Evolutionary conservation across 352 stramenopile genomes (phyloP).

Genomic region (Globisporangium iwayamae): DNA sequence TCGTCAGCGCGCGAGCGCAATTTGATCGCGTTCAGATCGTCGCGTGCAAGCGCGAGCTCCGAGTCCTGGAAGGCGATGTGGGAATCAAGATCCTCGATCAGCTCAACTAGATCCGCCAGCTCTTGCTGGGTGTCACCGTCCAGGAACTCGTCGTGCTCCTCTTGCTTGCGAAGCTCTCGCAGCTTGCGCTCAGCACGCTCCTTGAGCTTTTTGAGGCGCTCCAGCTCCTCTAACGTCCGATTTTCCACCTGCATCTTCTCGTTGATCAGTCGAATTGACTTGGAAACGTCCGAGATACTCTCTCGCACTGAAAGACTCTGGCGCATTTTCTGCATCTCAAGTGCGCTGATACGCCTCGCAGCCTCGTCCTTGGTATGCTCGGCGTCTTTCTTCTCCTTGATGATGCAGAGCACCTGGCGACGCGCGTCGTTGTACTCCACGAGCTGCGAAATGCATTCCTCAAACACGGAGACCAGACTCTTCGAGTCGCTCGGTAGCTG

Average conservation of each 20-base stretch:
- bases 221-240: conserved; percentile 59
- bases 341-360: conserved; percentile 44
- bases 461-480: conserved; percentile 28
- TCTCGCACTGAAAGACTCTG: conserved; percentile 67
- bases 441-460: conserved; percentile 47
- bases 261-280: conserved; percentile 54
- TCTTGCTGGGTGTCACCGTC: conserved; percentile 67
- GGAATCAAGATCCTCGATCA: conserved; percentile 76
- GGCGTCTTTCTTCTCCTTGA: conserved; percentile 64
- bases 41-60: conserved; percentile 46
- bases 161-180: conserved; percentile 31
- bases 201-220: conserved; percentile 64
- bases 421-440: conserved; percentile 56
- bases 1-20: conserved; percentile 33
- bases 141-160: conserved; percentile 51
- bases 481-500: neutral
- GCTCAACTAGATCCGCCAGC: conserved; percentile 59
- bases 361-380: conserved; percentile 59
- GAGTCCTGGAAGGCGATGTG: conserved; percentile 83
- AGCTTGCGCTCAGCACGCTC: conserved; percentile 70
- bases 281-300: conserved; percentile 71
- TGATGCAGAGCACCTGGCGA: conserved; percentile 53
- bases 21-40: conserved; percentile 54
- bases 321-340: conserved; percentile 84
- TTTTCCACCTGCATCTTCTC: conserved; percentile 61